Conservation (phyloP, 768 basidiomycete genomes). For the Lepiota subincarnata region DNA sequence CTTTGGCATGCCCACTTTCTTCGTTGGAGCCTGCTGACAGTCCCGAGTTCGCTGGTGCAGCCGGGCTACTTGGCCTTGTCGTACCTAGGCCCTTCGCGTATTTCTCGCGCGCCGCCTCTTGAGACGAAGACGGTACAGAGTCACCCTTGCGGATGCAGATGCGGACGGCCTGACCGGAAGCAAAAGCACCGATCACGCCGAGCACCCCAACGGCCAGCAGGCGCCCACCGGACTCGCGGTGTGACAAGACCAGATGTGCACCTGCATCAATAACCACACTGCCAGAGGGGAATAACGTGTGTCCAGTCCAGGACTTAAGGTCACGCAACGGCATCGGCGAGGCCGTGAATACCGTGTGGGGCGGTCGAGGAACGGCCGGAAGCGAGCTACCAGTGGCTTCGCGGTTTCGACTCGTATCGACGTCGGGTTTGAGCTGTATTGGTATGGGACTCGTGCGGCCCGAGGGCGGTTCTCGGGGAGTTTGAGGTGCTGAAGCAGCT, state of each 20-base stretch:
- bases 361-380: slow-evolving; percentile 45
- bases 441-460: neutral
- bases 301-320: slow-evolving; percentile 95
- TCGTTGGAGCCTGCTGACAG: slow-evolving; percentile 35
- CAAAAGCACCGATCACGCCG: slow-evolving; percentile 84
- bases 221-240: slow-evolving; percentile 84
- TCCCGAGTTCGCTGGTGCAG: slow-evolving; percentile 35
- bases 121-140: slow-evolving; percentile 20
- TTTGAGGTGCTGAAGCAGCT: slow-evolving; percentile 22
- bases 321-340: slow-evolving; percentile 71
- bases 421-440: slow-evolving; percentile 2
- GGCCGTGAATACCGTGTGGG: slow-evolving; percentile 86
- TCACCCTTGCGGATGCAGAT: slow-evolving; percentile 52
- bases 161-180: slow-evolving; percentile 90
- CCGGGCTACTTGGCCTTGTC: slow-evolving; percentile 58
- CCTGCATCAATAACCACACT: slow-evolving; percentile 86
- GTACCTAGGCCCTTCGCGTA: slow-evolving; percentile 36
- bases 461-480: slow-evolving; percentile 4
- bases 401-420: slow-evolving; percentile 7
- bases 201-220: slow-evolving; percentile 90
- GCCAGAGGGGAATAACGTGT: slow-evolving; percentile 88
- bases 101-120: slow-evolving; percentile 25
- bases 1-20: slow-evolving; percentile 2
- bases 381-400: slow-evolving; percentile 19
- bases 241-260: slow-evolving; percentile 81